Evolutionary conservation across 2,329 filamentous ascomycete species (phyloP).

Genomic region (Furcasterigmium sp.): DNA sequence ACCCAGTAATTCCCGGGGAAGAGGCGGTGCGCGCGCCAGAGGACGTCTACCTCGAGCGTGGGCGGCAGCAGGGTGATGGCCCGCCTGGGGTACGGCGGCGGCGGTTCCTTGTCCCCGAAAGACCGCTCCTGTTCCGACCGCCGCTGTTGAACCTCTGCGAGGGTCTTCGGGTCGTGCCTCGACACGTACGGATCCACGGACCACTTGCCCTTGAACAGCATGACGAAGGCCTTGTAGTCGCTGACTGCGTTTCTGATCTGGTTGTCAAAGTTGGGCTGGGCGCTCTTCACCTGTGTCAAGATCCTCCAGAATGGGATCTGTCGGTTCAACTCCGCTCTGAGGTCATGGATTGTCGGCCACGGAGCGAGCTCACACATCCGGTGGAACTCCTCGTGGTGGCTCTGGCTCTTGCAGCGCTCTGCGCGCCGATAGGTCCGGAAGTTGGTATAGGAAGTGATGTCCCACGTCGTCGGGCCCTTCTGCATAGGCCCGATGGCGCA

Average conservation of each 20-base stretch:
- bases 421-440: conserved; percentile 2
- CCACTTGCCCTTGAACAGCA: neutral
- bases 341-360: conserved; percentile 6
- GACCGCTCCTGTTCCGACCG: too few species aligned
- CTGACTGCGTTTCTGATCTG: neutral
- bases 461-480: conserved; percentile 3
- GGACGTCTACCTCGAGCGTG: conserved; percentile 6
- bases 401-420: conserved; percentile 1
- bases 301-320: conserved; percentile 11
- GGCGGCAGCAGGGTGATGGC: conserved; percentile 3
- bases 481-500: conserved; percentile 3
- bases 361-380: conserved; percentile 8
- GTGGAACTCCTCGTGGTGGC: neutral
- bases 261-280: conserved; percentile 1
- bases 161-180: neutral
- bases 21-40: conserved; percentile 11
- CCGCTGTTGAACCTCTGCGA: neutral
- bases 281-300: neutral
- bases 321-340: conserved; percentile 4
- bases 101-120: too few species aligned
- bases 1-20: conserved; percentile 10
- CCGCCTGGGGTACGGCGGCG: too few species aligned
- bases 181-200: neutral
- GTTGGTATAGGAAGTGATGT: conserved; percentile 6
- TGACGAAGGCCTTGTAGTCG: conserved; percentile 9